Base-by-base conservation (phyloP, 1,139 yeast species). In the Sugiyamaella japonica region DNA sequence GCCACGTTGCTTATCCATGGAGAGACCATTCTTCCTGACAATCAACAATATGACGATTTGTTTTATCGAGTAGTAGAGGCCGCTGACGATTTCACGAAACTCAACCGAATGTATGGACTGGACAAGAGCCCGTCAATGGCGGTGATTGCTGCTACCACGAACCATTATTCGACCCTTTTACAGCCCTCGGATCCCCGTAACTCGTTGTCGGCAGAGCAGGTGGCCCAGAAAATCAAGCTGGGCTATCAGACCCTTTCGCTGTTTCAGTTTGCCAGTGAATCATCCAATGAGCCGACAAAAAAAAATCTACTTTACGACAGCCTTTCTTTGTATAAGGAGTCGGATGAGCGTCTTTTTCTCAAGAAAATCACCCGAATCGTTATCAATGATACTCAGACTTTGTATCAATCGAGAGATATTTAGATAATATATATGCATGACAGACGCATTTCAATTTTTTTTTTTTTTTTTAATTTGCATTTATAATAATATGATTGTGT, bases 1-100 rank as follows among this genome's bases (percentile, higher is more conserved):
- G 70, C 73, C 1, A 59, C 68, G 7, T 61, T 67, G 32, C 56
- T 70, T 37, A 62, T 72, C 3, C 64, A 67, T 34, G 74, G 76
- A 4, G 74, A 70, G 42, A 52, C 63, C 1, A 62, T 70, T 42
- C 56, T 72, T 7, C 61, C 67, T 5, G 57, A 53, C 34, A 42
- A 41, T 23, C 41, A 63, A 15, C 70, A 70, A 53, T 70, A 72
- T 61, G 68, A 68, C 50, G 71, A 68, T 42, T 60, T 74, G 44
- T 61, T 73, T 48, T 70, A 70, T 59, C 67, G 66, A 52, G 54
- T 71, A 1, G 63, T 73, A 15, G 69, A 65, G 20, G 57, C 62
- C 7, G 52, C 66, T 9, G 64, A 60, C 10, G 62, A 65, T 4
- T 49, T 73, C 10, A 50, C 39, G 1, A 62, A 64, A 41, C 56